A percentile compares a stretch with the other conserved stretches of the same genome.
Evolutionary conservation across 169 alveolate genomes (phyloP).

Genomic region (Cryptosporidium muris): DNA sequence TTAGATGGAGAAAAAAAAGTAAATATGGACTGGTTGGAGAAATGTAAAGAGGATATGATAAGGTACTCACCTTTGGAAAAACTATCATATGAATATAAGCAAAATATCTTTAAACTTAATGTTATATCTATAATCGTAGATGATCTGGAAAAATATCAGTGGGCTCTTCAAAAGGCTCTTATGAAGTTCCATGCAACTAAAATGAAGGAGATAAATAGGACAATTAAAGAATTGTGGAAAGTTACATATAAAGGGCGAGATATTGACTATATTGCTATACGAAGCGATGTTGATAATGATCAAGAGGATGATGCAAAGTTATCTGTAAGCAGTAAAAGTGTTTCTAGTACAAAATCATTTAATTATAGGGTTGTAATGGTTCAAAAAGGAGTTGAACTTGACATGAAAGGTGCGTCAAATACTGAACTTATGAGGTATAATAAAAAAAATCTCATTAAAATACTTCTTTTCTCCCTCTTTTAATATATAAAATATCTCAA

Average conservation of each 20-base stretch:
- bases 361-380: slow-evolving; percentile 87
- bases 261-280: slow-evolving; percentile 90
- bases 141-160: slow-evolving; percentile 77
- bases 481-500: no score
- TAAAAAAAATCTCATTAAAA: not conserved
- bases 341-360: slow-evolving; percentile 75
- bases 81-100: slow-evolving; percentile 4
- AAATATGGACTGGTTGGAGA: slow-evolving; percentile 43
- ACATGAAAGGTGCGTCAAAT: slow-evolving; percentile 82
- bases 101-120: slow-evolving; percentile 40
- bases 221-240: slow-evolving; percentile 94
- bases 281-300: slow-evolving; percentile 79
- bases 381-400: slow-evolving; percentile 86
- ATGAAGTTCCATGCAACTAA: slow-evolving; percentile 84
- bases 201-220: slow-evolving; percentile 94
- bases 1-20: slow-evolving; percentile 35
- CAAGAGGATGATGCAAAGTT: slow-evolving; percentile 34
- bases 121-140: slow-evolving; percentile 24
- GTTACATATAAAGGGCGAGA: slow-evolving; percentile 93
- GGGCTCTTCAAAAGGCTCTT: slow-evolving; percentile 86
- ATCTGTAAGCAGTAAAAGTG: slow-evolving; percentile 38
- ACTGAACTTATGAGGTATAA: not conserved
- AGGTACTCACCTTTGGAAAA: slow-evolving; percentile 24
- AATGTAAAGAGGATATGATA: slow-evolving; percentile 10
- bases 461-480: not conserved